phyloP scores from a whole-genome alignment of 2,329 filamentous ascomycete genomes.

The Diaporthe citrichinensis region DNA sequence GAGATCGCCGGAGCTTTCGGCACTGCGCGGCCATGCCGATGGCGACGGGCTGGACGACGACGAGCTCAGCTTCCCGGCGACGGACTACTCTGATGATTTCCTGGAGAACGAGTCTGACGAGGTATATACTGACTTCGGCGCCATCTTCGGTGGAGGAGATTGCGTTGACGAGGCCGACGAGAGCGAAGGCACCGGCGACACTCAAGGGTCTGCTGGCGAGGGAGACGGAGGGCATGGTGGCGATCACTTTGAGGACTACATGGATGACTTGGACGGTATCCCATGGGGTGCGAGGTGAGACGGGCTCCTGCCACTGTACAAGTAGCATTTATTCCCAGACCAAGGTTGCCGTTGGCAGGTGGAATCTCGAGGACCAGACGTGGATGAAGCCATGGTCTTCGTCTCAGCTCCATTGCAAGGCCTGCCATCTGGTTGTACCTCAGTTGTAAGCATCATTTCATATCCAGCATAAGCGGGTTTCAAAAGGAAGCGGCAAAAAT shows the following conservation, averaged over 20 bases:
- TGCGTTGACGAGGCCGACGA: conserved; percentile 49
- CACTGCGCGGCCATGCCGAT: conserved; percentile 42
- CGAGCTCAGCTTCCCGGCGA: conserved; percentile 61
- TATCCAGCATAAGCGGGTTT: neutral
- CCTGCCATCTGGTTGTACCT: neutral
- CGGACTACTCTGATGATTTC: conserved; percentile 58
- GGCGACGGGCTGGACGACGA: conserved; percentile 56
- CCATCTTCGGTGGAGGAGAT: conserved; percentile 58
- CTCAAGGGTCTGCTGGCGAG: neutral
- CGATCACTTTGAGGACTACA: conserved; percentile 66
- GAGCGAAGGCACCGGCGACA: conserved; percentile 47
- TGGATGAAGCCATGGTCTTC: neutral
- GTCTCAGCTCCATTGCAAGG: neutral
- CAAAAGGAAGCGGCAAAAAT: neutral
- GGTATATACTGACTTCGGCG: conserved; percentile 69
- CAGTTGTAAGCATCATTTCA: conserved; percentile 5
- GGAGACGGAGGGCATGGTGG: neutral
- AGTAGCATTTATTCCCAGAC: neutral
- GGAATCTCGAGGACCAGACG: neutral
- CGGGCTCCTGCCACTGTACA: neutral
- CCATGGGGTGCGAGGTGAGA: conserved; percentile 57
- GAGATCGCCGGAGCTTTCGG: conserved; percentile 53
- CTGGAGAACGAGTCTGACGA: conserved; percentile 63
- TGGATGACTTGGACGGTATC: conserved; percentile 70
- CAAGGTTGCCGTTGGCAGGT: neutral